Evolutionary conservation across 129 eudicot genomes (phyloP), one percentile per base, ranked within the genome.

Genomic region (Saussurea involucrata): DNA sequence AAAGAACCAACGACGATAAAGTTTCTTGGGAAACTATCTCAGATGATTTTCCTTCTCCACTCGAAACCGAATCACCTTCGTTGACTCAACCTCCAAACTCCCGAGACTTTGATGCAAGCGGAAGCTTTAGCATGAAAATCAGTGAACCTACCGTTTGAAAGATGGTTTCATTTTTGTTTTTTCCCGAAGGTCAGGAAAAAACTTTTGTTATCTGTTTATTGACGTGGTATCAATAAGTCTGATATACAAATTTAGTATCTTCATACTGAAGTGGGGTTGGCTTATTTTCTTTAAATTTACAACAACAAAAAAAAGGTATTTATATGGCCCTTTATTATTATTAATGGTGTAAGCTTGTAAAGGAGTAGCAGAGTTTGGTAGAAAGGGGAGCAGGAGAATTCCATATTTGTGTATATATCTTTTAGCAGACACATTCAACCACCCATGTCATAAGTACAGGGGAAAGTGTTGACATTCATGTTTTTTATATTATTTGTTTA

Each of bases 21-120:
- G 81, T 72, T 42, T 89, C 88, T 29, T 60, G 88, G 82, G 90
- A 90, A 44, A 80, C 84, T 1, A 80, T 87, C 33, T 90, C 92
- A 2, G 84, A 81, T 77, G 58, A 37, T 65, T 83, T 76, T 75
- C 90, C 95, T 24, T 89, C 90, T 72, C 87, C 85, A 21, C 53
- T 75, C 0, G 82, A 24, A 76, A 89, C 88, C 36, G 88, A 85
- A 68, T 83, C 95, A 4, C 85, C 89, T 73, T 75, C 88, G 17
- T 74, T 81, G 46, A 72, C 83, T 79, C 91, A 71, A 13, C 83
- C 85, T 57, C 49, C 88, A 69, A 86, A 81, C 73, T 80, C 86
- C 5, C 53, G 65, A 24, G 86, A 83, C 5, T 78, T 77, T 8
- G 83, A 83, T 36, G 71, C n/a, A 57, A 82, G 58, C 6, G 73